These are phyloP conservation scores for Pichia ethanolica DNA, from an alignment of 805 yeast genomes.

Conservation along the genomic window DNA sequence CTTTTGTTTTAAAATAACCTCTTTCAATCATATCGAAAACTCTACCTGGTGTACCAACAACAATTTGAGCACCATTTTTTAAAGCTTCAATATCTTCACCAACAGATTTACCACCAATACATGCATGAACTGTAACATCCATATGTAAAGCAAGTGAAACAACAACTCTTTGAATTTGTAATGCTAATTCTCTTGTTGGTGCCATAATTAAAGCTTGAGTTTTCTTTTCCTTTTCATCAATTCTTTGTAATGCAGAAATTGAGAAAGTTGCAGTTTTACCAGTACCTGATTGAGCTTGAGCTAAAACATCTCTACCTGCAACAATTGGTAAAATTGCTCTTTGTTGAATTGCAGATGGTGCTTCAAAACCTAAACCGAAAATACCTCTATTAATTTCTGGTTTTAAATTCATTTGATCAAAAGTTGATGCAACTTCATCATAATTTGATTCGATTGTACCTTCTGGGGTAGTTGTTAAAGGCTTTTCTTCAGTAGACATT, in stretches of 20 bases:
- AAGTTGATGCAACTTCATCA: constrained; percentile 77
- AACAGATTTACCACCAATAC: constrained; percentile 88
- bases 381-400: constrained; percentile 68
- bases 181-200: constrained; percentile 95
- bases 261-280: constrained; percentile 99
- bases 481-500: constrained; percentile 47
- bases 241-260: constrained; percentile 83
- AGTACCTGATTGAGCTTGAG: constrained; percentile 99
- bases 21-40: constrained; percentile 87
- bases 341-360: constrained; percentile 95
- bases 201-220: constrained; percentile 87
- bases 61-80: constrained; percentile 75
- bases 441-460: constrained; percentile 88
- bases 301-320: constrained; percentile 90
- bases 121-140: constrained; percentile 81
- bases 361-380: constrained; percentile 88
- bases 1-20: constrained; percentile 63
- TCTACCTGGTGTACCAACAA: constrained; percentile 97
- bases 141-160: constrained; percentile 80
- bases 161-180: constrained; percentile 86
- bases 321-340: constrained; percentile 95
- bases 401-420: constrained; percentile 74
- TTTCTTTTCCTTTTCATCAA: constrained; percentile 63
- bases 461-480: constrained; percentile 12
- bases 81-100: constrained; percentile 73